Base-by-base conservation (phyloP, 768 basidiomycete genomes). In the Chalciporus sphaerocephalus region DNA sequence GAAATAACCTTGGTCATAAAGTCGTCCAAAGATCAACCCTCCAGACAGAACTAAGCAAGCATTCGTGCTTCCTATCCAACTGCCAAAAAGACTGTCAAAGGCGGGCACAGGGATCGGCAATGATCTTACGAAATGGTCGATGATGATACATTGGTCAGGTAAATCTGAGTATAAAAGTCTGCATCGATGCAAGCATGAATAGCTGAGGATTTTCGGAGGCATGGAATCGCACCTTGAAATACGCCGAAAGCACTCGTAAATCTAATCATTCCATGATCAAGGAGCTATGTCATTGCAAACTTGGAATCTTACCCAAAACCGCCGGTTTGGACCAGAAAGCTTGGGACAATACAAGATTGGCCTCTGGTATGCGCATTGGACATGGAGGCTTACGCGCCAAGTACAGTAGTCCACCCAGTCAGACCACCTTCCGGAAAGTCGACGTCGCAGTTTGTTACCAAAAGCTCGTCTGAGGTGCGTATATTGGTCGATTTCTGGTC, bases 1-100 rank as follows among this genome's bases (percentile, higher is more conserved):
- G 50, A 77, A 78, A 58, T 75, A 73, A 27, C 79, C 80, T 10
- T 58, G 65, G 42, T 80, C 80, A 50, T 74, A 74, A 5, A 72
- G 65, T n/a, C 70, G 67, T 4, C 79, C 79, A 15, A 72, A 66
- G 35, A 78, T 53, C 22, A 78, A 57, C 1, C 77, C 76, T 27
- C 66, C 64, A 0, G 71, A 68, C 16, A 78, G 51, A 5, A 71
- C 55, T 13, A 79, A 54, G 38, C 74, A 69, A 2, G 76, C 53
- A 44, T 78, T 74, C 4, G 71, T 63, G 39, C 77, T 75, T 20
- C 78, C 79, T 50, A 81, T 73, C 68, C 67, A 73, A 5, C 67
- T 70, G 45, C 27, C 40, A 40, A 1, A 18, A 15, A n/a, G 6
- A 33, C 20, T 7, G n/a, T 48, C 22, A 42, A 27, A 33, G 10